Evolutionary conservation across 2,329 filamentous ascomycete genomes (phyloP), one percentile per base, ranked within the genome.

Genomic region (Dactylonectria estremocensis): DNA sequence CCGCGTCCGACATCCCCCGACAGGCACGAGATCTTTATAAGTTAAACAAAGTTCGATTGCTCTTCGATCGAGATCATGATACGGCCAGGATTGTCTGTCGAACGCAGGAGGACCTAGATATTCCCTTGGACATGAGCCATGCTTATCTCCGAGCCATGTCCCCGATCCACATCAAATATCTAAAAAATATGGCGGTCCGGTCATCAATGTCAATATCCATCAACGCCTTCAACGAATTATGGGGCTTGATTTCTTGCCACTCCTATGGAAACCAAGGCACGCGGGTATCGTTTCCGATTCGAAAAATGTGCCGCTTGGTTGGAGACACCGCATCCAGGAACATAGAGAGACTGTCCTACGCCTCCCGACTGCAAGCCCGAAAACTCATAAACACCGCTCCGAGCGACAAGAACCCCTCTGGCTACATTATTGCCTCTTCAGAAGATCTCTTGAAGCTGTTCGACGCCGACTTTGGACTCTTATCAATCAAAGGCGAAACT

Each of bases 171-270:
- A 80, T 97, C 61, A 97, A 97, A 76, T 97, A 97, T 74, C 85
- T 97, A 3, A 87, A 84, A 6, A 95, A 97, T 77, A 97, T 97
- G 95, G 92, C 91, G 8, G 94, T 97, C 0, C 90, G 94, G n/a
- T 94, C 94, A 0, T 97, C 94, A 70, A 97, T 97, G 94, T 97
- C 94, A 0, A 95, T 97, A 68, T 97, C 94, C 1, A 93, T 97
- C 76, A 96, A 94, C 70, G 93, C 93, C 0, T 96, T 97, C 74
- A 87, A 89, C 72, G 92, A 97, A 73, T 82, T 97, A 0, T 97
- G 95, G 95, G 95, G 95, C 0, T 83, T 97, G 31, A 94, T 97
- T 46, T 91, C 94, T 1, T 97, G 94, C 68, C 95, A 97, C 77
- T 89, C 92, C 0, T 97, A 97, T 74, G 94, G 93, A 0, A 66